Evolutionary conservation across 1,284 basidiomycete genomes (phyloP).

Genomic region (Rhodotorula sp.): DNA sequence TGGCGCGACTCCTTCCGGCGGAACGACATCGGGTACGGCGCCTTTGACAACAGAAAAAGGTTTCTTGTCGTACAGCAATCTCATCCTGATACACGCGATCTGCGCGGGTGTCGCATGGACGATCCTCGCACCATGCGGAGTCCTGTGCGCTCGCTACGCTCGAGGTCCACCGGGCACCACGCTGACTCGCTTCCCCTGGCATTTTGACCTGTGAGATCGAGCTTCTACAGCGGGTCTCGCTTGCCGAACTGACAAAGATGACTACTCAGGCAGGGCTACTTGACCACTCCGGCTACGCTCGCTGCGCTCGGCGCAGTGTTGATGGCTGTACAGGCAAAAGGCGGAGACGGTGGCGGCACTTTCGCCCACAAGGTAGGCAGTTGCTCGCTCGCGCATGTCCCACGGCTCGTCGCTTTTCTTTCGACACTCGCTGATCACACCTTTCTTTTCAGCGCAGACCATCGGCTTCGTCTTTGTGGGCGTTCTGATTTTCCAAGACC

Average conservation of each 20-base stretch:
- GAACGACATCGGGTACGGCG: background rate
- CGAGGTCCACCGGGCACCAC: conserved; percentile 8
- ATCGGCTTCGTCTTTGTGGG: conserved; percentile 15
- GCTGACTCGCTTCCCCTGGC: conserved; percentile 16
- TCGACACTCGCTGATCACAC: too few species aligned
- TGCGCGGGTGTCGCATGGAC: conserved; percentile 16
- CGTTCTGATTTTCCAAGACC: conserved; percentile 8
- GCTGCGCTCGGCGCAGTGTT: conserved; percentile 6
- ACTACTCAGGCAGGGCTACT: conserved; percentile 11
- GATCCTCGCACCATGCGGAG: conserved; percentile 16
- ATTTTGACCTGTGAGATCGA: conserved; percentile 9
- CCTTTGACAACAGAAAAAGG: background rate
- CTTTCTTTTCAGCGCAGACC: background rate
- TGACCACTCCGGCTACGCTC: conserved; percentile 14
- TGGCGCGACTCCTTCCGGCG: too few species aligned
- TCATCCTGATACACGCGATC: conserved; percentile 18
- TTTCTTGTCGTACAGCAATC: conserved; percentile 3
- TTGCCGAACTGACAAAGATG: background rate
- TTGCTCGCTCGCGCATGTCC: too few species aligned
- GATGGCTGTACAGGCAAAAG: conserved; percentile 14
- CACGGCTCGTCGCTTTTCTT: background rate
- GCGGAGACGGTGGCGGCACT: background rate
- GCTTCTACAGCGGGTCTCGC: too few species aligned
- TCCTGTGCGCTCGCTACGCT: conserved; percentile 20
- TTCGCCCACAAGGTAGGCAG: conserved; percentile 19